Percentiles rank a stretch among this genome's conserved stretches.
phyloP scores from a whole-genome alignment of 805 yeast species.

The Candida yuanshanica region DNA sequence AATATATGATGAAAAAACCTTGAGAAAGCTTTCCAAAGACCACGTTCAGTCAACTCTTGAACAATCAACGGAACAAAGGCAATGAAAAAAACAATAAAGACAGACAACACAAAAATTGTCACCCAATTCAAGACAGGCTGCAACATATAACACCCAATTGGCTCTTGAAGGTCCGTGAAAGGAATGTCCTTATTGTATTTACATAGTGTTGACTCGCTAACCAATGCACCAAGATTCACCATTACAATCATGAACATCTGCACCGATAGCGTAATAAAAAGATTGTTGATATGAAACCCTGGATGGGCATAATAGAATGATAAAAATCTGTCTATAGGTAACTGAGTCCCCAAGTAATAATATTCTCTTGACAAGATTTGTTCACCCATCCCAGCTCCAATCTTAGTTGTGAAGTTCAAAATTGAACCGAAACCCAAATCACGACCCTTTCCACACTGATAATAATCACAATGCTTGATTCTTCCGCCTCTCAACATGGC shows the following conservation, averaged over 20 bases:
- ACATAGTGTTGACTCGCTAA: constrained; percentile 68
- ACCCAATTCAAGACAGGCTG: constrained; percentile 90
- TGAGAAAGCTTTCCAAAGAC: constrained; percentile 64
- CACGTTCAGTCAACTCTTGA: constrained; percentile 86
- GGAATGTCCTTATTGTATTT: constrained; percentile 60
- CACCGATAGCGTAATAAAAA: constrained; percentile 82
- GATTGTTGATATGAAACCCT: constrained; percentile 89
- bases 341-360: constrained; percentile 81
- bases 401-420: constrained; percentile 88
- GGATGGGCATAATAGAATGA: constrained; percentile 97
- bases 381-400: constrained; percentile 99
- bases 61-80: constrained; percentile 83
- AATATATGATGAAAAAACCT: constrained; percentile 71
- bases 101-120: constrained; percentile 78
- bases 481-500: constrained; percentile 88
- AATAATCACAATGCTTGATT: constrained; percentile 92
- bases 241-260: constrained; percentile 78
- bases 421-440: constrained; percentile 93
- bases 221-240: constrained; percentile 73
- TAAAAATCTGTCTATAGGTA: constrained; percentile 83
- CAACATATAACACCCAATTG: constrained; percentile 81
- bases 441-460: constrained; percentile 95
- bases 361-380: constrained; percentile 89
- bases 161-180: constrained; percentile 65
- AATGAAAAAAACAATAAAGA: constrained; percentile 88